These are phyloP conservation scores for Talaromyces sp. DNA, from an alignment of 2,329 filamentous ascomycete species.

Conservation along the genomic window DNA sequence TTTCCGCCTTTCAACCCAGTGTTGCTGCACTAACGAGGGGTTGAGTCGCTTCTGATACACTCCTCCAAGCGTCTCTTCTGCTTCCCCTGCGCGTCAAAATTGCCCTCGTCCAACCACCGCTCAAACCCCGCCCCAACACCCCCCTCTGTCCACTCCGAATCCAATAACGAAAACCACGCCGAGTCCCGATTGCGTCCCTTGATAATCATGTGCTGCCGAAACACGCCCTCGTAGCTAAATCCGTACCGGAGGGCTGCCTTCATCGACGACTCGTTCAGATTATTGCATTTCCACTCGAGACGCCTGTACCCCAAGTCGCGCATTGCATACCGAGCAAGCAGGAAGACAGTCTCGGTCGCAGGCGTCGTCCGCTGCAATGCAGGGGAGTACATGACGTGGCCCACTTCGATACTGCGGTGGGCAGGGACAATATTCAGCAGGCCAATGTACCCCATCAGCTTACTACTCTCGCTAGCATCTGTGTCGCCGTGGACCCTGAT, in stretches of 20 bases:
- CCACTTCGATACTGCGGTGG: constrained; percentile 55
- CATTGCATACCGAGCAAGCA: constrained; percentile 53
- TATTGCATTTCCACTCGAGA: constrained; percentile 62
- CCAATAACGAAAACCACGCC: constrained; percentile 56
- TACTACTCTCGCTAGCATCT: constrained; percentile 21
- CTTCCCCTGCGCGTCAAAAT: constrained; percentile 54
- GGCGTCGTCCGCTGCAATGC: constrained; percentile 51
- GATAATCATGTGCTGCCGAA: constrained; percentile 58
- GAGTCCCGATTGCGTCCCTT: constrained; percentile 58
- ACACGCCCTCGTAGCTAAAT: constrained; percentile 56
- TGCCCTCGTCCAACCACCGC: constrained; percentile 52
- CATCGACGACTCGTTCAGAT: constrained; percentile 52
- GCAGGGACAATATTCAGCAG: constrained; percentile 38
- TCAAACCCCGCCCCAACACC: constrained; percentile 49
- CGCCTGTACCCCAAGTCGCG: constrained; percentile 52
- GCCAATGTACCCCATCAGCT: constrained; percentile 38
- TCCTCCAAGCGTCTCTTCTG: constrained; percentile 42
- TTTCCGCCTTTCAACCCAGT: no score
- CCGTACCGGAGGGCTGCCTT: constrained; percentile 56
- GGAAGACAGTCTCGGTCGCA: constrained; percentile 56
- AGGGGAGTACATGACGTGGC: constrained; percentile 51
- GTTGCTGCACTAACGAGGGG: no score
- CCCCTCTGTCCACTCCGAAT: constrained; percentile 59
- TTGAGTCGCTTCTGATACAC: not conserved
- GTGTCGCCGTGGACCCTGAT: constrained; percentile 22